Evolutionary conservation across 2,329 filamentous ascomycete species (phyloP).

Genomic region (Penicillium hordei): DNA sequence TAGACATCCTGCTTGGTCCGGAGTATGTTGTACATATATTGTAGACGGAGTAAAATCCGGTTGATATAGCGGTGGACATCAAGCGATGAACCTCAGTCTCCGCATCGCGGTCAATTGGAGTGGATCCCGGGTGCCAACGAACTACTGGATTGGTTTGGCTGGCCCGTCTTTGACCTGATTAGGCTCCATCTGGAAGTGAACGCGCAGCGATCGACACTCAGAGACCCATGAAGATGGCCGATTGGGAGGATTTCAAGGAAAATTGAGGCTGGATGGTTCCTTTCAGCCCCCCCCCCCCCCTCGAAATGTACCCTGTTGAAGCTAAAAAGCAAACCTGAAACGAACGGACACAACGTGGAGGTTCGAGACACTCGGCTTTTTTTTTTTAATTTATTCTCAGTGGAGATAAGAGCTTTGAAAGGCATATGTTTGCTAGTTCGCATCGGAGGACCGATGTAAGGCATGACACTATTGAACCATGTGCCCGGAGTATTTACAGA

Average conservation of each 20-base stretch:
- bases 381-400: not conserved
- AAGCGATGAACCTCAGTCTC: not conserved
- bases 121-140: conserved; percentile 8
- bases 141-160: conserved; percentile 15
- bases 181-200: conserved; percentile 10
- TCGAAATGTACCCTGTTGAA: not conserved
- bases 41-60: not conserved
- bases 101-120: not conserved
- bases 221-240: not conserved
- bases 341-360: conserved; percentile 7
- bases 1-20: not conserved
- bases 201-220: conserved; percentile 15
- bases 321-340: conserved; percentile 13
- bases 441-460: not conserved
- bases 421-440: not conserved
- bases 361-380: not conserved
- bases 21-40: too few relatives aligned
- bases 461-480: conserved; percentile 8
- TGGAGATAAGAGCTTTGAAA: not conserved
- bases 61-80: not conserved
- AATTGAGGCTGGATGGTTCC: not conserved
- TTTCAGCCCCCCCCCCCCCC: not conserved
- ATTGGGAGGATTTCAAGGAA: not conserved
- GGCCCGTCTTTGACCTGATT: conserved; percentile 15
- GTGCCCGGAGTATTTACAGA: conserved; percentile 3